Evolutionary conservation across 2,329 filamentous ascomycete species (phyloP).

Genomic region (Celoporthe dispersa): DNA sequence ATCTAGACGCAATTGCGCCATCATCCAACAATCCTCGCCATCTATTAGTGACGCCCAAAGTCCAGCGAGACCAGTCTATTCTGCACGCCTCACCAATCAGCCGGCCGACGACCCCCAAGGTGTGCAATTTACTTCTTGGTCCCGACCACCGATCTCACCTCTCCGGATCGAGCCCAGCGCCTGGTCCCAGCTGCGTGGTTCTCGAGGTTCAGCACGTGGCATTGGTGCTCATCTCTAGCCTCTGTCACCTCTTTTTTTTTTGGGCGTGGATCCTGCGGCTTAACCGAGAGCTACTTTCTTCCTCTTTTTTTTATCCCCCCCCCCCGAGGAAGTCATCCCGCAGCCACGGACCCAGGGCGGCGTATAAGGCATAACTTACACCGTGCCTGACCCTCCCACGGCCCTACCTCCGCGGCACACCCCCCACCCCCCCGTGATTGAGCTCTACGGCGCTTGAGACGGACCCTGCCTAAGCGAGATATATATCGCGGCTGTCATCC

Average conservation of each 20-base stretch:
- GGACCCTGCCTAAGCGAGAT: conserved; percentile 13
- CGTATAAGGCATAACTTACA: neutral
- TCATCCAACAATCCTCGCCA: conserved; percentile 27
- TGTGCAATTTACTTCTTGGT: conserved; percentile 11
- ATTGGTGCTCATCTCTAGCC: conserved; percentile 3
- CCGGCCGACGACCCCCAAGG: conserved; percentile 3
- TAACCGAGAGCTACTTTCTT: conserved; percentile 11
- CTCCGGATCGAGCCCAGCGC: conserved; percentile 11
- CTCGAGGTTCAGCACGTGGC: conserved; percentile 23
- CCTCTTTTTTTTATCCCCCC: neutral
- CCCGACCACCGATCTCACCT: conserved; percentile 23
- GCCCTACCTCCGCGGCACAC: conserved; percentile 25
- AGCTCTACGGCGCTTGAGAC: neutral
- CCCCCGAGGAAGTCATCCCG: neutral
- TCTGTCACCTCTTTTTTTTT: neutral
- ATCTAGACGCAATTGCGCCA: conserved; percentile 27
- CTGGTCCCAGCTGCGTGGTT: conserved; percentile 20
- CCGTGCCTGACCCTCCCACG: conserved; percentile 6
- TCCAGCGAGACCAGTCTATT: conserved; percentile 6
- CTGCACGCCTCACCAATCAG: conserved; percentile 20
- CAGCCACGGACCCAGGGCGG: conserved; percentile 14
- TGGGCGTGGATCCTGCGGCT: neutral
- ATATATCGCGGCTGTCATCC: conserved; percentile 25
- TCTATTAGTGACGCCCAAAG: conserved; percentile 15
- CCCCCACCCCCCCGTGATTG: conserved; percentile 1